These are phyloP conservation scores for Balakata baccata DNA, from an alignment of 345 rosid species.

Conservation along the genomic window DNA sequence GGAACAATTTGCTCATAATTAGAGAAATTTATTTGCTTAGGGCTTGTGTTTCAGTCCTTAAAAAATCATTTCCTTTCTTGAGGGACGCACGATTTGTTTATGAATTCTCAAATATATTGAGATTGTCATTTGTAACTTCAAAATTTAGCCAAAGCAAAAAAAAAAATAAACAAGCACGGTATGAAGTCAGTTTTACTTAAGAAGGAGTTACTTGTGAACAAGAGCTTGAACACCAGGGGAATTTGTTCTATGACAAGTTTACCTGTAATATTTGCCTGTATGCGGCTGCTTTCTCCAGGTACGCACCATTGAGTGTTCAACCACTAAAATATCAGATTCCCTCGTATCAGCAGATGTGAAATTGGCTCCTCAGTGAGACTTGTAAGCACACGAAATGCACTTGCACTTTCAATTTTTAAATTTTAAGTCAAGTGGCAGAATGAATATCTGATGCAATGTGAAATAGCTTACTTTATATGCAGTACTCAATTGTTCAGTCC, in stretches of 20 bases:
- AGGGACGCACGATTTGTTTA: too few species aligned
- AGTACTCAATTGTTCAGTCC: background rate
- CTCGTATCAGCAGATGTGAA: conserved; percentile 96
- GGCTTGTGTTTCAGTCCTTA: too few species aligned
- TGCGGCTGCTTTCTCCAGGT: conserved; percentile 93
- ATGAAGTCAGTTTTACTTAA: too few species aligned
- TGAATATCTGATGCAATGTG: background rate
- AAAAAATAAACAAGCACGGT: too few species aligned
- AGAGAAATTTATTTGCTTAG: too few species aligned
- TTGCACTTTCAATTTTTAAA: background rate
- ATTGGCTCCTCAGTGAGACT: conserved; percentile 78
- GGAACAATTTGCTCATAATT: too few species aligned
- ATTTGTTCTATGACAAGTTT: conserved; percentile 2
- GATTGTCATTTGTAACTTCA: too few species aligned
- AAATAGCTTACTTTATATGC: background rate
- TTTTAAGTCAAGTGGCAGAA: background rate
- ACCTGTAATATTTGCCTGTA: conserved; percentile 86
- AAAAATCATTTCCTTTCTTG: too few species aligned
- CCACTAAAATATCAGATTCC: conserved; percentile 92
- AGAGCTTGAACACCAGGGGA: background rate
- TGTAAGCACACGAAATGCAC: conserved; percentile 17
- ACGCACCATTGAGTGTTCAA: conserved; percentile 89
- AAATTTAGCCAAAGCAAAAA: too few species aligned
- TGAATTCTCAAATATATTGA: too few species aligned
- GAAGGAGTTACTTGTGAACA: background rate